A percentile compares a stretch with the other conserved stretches of the same genome.
Evolutionary conservation across 257 asterid species (phyloP).

Genomic region (Gentiana macrophylla): DNA sequence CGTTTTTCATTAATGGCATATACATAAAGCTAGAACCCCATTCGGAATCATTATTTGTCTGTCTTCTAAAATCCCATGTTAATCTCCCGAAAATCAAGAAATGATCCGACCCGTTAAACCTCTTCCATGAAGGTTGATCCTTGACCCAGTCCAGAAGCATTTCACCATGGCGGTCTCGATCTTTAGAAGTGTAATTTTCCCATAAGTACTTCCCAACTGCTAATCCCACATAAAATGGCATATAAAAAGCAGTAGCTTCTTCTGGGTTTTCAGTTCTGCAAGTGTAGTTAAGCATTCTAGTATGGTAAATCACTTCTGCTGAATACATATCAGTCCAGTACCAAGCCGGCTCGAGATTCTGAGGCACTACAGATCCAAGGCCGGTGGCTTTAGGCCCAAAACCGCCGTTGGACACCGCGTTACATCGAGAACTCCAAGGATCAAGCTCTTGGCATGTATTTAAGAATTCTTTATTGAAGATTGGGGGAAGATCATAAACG

Average conservation of each 20-base stretch:
- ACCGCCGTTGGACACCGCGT: conserved; percentile 45
- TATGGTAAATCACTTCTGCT: conserved; percentile 52
- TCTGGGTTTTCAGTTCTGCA: conserved; percentile 24
- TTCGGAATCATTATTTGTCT: conserved; percentile 27
- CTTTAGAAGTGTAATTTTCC: conserved; percentile 36
- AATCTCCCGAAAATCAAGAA: conserved; percentile 45
- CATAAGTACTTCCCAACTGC: conserved; percentile 52
- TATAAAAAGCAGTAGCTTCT: conserved; percentile 38
- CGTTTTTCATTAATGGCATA: conserved; percentile 52
- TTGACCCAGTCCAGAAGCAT: conserved; percentile 41
- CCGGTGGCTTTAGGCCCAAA: conserved; percentile 46
- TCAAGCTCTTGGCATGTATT: conserved; percentile 37
- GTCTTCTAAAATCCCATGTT: conserved; percentile 55
- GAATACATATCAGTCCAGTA: conserved; percentile 55
- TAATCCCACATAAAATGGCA: conserved; percentile 57
- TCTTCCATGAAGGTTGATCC: conserved; percentile 28
- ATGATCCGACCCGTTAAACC: conserved; percentile 48
- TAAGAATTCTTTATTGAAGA: conserved; percentile 33
- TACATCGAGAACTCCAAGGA: conserved; percentile 51
- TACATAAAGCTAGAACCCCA: conserved; percentile 50
- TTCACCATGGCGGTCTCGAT: conserved; percentile 35
- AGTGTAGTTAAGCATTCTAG: conserved; percentile 15
- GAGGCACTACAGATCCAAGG: conserved; percentile 21
- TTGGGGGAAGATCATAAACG: conserved; percentile 42
- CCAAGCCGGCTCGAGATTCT: conserved; percentile 37